Evolutionary conservation across 73 alveolate species (phyloP).

Genomic region (Paramecium primaurelia): DNA sequence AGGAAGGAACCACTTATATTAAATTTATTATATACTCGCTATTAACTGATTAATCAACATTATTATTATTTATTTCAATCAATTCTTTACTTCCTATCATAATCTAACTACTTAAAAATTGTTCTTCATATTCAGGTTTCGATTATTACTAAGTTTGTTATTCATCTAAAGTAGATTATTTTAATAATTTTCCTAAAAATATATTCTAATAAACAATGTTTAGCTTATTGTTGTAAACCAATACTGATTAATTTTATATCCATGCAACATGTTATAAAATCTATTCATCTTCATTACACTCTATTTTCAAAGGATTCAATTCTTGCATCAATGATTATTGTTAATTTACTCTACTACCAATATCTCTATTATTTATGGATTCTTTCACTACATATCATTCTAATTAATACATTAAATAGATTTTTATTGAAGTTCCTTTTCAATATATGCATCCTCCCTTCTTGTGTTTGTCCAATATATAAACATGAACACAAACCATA

Average conservation of each 20-base stretch:
- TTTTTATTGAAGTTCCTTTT: neutral
- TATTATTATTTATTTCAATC: neutral
- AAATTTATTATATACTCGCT: neutral
- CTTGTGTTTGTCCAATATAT: neutral
- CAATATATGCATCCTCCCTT: neutral
- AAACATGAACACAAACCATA: neutral
- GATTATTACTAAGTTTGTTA: neutral
- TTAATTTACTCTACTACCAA: neutral
- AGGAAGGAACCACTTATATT: neutral
- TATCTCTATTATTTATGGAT: neutral
- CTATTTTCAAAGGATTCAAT: neutral
- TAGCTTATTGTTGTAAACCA: neutral
- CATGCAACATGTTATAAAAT: neutral
- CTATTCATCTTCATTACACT: neutral
- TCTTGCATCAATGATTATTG: neutral
- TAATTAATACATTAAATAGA: neutral
- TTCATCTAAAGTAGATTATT: neutral
- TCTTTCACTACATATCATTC: neutral
- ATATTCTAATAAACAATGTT: neutral
- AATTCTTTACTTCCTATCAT: neutral
- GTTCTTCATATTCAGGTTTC: neutral
- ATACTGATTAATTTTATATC: neutral
- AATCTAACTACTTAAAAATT: neutral
- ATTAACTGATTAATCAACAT: neutral
- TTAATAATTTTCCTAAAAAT: neutral